A percentile compares a stretch with the other conserved stretches of the same genome.
Evolutionary conservation across 1,139 yeast species (phyloP).

Genomic region (Chernovozyma aurita): DNA sequence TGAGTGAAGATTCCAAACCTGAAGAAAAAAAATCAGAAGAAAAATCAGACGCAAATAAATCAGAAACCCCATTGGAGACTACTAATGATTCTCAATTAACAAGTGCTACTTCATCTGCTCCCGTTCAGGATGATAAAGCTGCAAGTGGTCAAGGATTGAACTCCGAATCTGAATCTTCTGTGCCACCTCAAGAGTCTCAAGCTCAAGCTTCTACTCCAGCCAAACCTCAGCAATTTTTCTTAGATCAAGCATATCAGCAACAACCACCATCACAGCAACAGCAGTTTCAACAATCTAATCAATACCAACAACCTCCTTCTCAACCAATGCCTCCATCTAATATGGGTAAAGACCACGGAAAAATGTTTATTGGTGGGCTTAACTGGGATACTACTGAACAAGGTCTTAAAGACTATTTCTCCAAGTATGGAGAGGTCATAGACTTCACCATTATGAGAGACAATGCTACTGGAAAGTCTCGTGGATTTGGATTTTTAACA

Average conservation of each 20-base stretch:
- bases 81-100: conserved; percentile 1
- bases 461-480: conserved; percentile 79
- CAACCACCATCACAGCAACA: conserved; percentile 3
- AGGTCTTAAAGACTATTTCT: conserved; percentile 71
- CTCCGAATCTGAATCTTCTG: background rate
- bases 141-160: background rate
- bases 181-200: background rate
- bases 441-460: conserved; percentile 97
- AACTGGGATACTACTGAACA: conserved; percentile 98
- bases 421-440: conserved; percentile 84
- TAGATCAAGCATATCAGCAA: background rate
- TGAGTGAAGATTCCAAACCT: background rate
- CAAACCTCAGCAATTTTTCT: background rate
- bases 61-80: background rate
- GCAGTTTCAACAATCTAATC: conserved; percentile 2
- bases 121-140: background rate
- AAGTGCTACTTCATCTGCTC: background rate
- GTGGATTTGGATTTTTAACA: conserved; percentile 95
- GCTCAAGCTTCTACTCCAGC: background rate
- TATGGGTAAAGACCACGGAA: conserved; percentile 57
- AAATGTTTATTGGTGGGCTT: conserved; percentile 97
- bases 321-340: conserved; percentile 29
- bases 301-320: conserved; percentile 7
- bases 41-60: conserved; percentile 1
- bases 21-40: background rate